Evolutionary conservation across 306 rosid genomes (phyloP), one percentile per base, ranked within the genome.

Genomic region (Psophocarpus tetragonolobus): DNA sequence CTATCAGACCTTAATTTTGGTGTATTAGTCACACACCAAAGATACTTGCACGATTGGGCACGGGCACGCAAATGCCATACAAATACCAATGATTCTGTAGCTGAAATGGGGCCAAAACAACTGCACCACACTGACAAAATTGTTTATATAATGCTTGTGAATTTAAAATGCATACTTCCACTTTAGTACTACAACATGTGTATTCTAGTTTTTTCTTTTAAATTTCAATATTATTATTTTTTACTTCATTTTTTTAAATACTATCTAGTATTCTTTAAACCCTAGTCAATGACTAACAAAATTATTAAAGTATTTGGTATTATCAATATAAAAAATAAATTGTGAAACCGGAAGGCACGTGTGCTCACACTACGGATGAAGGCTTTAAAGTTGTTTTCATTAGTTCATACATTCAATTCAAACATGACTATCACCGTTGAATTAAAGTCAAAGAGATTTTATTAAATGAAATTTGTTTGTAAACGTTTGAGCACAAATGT

Each of bases 101-200:
- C 77, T 13, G 38, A 38, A 17, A 54, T 73, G 54, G 35, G 51
- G n/a, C 77, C 38, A 21, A n/a, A 67, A 53, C 26, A 68, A 44
- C 42, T 45, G 17, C 60, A 47, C 41, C 6, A 47, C 8, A 69
- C 5, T 5, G 1, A n/a, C 8, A 51, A 32, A 1, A 21, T 3
- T 21, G 8, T 20, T 17, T 14, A 8, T 18, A 23, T 17, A 30
- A 48, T 57, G 64, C 26, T 26, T 33, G 6, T 71, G 44, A 32
- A 48, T 71, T 48, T 14, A 48, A 30, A 51, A 21, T 51, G 76
- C 64, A 71, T 51, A 50, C 45, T 50, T 24, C 12, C 23, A 9
- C 48, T 35, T 15, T 17, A 8, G 47, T 58, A 48, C 56, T 48
- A 18, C 14, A 48, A 48, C 3, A 18, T 6, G 24, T 48, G 24